Evolutionary conservation across 2,329 filamentous ascomycete genomes (phyloP).

Genomic region (Alternaria incomplexa): DNA sequence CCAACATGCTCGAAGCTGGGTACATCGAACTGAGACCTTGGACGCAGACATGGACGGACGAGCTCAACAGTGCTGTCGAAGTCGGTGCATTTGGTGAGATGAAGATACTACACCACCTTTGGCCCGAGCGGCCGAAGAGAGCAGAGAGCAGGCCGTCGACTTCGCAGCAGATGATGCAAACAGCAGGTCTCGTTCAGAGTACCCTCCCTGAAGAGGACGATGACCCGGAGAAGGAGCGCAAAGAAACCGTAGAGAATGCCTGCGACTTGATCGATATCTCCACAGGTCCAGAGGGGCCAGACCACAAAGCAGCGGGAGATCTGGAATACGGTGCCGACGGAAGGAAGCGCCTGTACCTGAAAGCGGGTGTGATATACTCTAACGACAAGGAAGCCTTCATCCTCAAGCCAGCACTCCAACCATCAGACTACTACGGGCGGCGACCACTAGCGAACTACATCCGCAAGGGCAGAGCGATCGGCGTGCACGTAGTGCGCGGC

Average conservation of each 20-base stretch:
- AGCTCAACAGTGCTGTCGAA: constrained; percentile 86
- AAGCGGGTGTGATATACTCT: constrained; percentile 86
- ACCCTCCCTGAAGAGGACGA: constrained; percentile 44
- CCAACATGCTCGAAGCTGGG: constrained; percentile 91
- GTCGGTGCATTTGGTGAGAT: constrained; percentile 89
- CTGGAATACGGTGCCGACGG: constrained; percentile 51
- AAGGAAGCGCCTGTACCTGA: constrained; percentile 67
- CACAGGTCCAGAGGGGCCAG: constrained; percentile 52
- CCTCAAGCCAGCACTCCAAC: constrained; percentile 81
- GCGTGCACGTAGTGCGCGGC: constrained; percentile 85
- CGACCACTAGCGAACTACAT: constrained; percentile 80
- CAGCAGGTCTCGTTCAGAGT: constrained; percentile 39
- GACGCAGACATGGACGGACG: constrained; percentile 91
- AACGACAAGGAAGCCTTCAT: constrained; percentile 79
- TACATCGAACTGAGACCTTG: constrained; percentile 86
- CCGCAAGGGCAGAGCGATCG: constrained; percentile 80
- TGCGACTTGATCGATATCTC: constrained; percentile 58
- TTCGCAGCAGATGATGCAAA: constrained; percentile 39
- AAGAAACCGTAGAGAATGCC: constrained; percentile 52
- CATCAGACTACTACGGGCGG: constrained; percentile 83
- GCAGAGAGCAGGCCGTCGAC: constrained; percentile 52
- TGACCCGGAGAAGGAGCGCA: constrained; percentile 53
- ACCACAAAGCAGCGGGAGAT: constrained; percentile 57
- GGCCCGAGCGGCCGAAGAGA: constrained; percentile 71
- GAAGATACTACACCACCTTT: constrained; percentile 84